A percentile compares a stretch with the other conserved stretches of the same genome.
Evolutionary conservation across 306 rosid genomes (phyloP).

Genomic region (Corylus americana): DNA sequence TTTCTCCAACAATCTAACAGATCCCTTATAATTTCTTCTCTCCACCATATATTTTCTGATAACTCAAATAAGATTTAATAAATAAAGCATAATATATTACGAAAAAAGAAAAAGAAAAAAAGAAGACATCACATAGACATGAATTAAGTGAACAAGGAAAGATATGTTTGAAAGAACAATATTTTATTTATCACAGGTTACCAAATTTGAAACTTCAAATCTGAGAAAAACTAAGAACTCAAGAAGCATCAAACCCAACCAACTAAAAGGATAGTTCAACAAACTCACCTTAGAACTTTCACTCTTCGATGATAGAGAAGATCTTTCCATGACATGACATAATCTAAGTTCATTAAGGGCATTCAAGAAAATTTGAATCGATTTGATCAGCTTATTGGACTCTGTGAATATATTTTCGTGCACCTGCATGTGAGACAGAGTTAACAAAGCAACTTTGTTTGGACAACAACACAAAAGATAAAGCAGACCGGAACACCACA

Average conservation of each 20-base stretch:
- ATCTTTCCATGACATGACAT: conserved; percentile 60
- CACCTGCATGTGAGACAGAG: conserved; percentile 59
- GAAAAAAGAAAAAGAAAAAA: not conserved
- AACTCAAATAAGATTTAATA: not conserved
- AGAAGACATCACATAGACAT: not conserved
- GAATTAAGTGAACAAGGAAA: not conserved
- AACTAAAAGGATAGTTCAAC: conserved; percentile 9
- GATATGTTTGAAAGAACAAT: not conserved
- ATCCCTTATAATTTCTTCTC: not conserved
- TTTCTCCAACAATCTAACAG: not conserved
- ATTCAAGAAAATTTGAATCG: conserved; percentile 81
- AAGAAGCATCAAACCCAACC: conserved; percentile 10
- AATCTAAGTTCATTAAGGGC: conserved; percentile 89
- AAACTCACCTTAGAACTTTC: conserved; percentile 65
- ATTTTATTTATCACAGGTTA: conserved; percentile 5
- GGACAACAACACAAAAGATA: not conserved
- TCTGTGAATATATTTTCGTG: conserved; percentile 70
- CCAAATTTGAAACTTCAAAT: not conserved
- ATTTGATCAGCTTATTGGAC: conserved; percentile 72
- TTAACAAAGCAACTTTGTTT: conserved; percentile 10
- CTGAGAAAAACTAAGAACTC: not conserved
- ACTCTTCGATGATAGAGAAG: conserved; percentile 38
- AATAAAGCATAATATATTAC: not conserved
- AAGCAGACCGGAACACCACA: not conserved
- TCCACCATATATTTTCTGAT: not conserved